phyloP scores from a whole-genome alignment of 2,329 filamentous ascomycete genomes.

The Ophiostoma populinum region DNA sequence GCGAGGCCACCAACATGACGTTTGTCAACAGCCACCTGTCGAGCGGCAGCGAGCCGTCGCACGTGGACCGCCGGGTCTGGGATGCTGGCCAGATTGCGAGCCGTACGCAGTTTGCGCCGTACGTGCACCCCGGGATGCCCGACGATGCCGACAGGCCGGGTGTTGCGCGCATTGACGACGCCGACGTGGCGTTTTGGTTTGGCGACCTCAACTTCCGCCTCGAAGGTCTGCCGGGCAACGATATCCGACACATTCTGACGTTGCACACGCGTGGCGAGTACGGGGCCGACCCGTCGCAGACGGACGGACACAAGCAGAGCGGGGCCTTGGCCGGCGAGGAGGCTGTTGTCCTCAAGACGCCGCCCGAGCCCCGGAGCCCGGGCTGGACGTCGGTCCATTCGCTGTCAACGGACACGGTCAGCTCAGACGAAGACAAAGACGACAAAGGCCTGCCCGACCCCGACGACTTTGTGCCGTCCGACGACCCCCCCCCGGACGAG shows the following conservation, averaged over 20 bases:
- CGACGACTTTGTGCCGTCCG: constrained; percentile 48
- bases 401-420: constrained; percentile 11
- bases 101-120: constrained; percentile 62
- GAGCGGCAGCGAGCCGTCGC: constrained; percentile 62
- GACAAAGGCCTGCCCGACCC: constrained; percentile 32
- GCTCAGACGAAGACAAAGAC: not conserved
- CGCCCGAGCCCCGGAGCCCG: too few relatives aligned
- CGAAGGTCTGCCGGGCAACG: constrained; percentile 72
- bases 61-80: constrained; percentile 76
- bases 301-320: not conserved
- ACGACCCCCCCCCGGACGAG: too few relatives aligned
- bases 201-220: constrained; percentile 92
- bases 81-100: constrained; percentile 64
- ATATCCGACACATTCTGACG: constrained; percentile 70
- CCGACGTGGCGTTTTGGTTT: constrained; percentile 92
- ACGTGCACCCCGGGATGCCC: constrained; percentile 44
- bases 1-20: constrained; percentile 74
- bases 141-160: constrained; percentile 31
- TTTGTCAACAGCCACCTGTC: constrained; percentile 88
- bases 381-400: too few relatives aligned
- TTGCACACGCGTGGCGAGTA: constrained; percentile 71
- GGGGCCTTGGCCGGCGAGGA: constrained; percentile 27
- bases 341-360: constrained; percentile 30
- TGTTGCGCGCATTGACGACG: constrained; percentile 48
- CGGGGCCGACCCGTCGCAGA: constrained; percentile 17